These are phyloP conservation scores for Chrysanthemum lavandulifolium DNA, from an alignment of 129 eudicot species.

Conservation along the genomic window DNA sequence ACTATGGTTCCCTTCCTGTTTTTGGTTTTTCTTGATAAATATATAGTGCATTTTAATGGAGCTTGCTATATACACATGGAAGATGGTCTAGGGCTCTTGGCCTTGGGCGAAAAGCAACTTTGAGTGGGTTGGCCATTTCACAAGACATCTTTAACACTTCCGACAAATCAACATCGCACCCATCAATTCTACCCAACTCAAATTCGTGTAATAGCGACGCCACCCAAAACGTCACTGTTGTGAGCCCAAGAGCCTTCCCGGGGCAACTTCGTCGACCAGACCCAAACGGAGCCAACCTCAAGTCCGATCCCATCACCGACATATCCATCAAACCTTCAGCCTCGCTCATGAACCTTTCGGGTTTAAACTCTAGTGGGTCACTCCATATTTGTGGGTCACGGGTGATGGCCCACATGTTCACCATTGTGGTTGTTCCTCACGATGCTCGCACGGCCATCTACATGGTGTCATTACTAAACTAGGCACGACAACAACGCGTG, in stretches of 20 bases:
- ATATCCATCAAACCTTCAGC: constrained; percentile 26
- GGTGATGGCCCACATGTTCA: constrained; percentile 91
- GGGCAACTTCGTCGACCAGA: constrained; percentile 88
- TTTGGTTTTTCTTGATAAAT: neutral
- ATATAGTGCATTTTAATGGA: too few species aligned
- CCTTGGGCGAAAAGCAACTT: neutral
- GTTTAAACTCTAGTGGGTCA: constrained; percentile 60
- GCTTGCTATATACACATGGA: neutral
- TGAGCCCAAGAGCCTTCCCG: constrained; percentile 64
- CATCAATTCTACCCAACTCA: constrained; percentile 29
- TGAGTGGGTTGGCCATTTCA: neutral
- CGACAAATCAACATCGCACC: too few species aligned
- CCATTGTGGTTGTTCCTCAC: constrained; percentile 95
- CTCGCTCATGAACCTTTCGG: constrained; percentile 57
- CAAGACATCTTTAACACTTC: neutral
- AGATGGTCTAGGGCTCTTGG: neutral
- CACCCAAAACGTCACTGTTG: constrained; percentile 80
- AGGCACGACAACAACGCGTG: constrained; percentile 85
- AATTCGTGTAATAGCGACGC: constrained; percentile 74
- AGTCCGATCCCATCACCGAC: constrained; percentile 76
- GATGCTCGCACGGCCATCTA: constrained; percentile 59
- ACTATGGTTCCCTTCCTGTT: neutral
- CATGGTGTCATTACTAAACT: constrained; percentile 63
- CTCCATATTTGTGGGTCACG: constrained; percentile 80
- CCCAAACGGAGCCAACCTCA: constrained; percentile 91